Base-by-base conservation (phyloP, 2,329 filamentous ascomycete genomes). In the Ophiostoma fasciatum region DNA sequence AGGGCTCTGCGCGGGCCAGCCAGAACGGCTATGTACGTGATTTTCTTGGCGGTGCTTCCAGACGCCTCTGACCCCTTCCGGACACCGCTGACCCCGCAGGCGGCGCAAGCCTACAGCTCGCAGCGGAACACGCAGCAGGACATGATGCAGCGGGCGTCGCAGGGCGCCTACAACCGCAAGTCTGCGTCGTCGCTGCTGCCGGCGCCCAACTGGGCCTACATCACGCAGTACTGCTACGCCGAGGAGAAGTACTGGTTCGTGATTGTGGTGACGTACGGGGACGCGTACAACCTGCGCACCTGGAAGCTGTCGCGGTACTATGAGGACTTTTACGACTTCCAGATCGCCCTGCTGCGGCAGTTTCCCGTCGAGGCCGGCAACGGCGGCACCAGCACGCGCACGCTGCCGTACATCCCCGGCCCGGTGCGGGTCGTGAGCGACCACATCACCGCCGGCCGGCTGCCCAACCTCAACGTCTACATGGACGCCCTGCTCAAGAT, bases 231-330 rank as follows among this genome's bases (percentile, higher is more conserved):
- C 60, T 93, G 84, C 56, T 96, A 92, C 51, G 84, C 85, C 41
- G 88, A 96, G 52, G 87, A 94, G 48, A 94, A 94, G 56, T 96
- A 96, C 58, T 96, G 90, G 84, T 98, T 96, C 51, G 82, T 94
- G 37, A 88, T 98, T 40, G 87, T 94, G 55, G 84, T 82, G 18
- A 71, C 78, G 49, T 73, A 96, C 56, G 84, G 94, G 51, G 87
- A 96, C 52, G 87, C 85, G 32, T 72, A 82, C 31, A 78, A 82
- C 51, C n/a, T n/a, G n/a, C n/a, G n/a, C n/a, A n/a, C n/a, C n/a
- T 96, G 87, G 85, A 87, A 94, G 53, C 63, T 98, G 33, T 88
- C 84, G 27, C 76, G 90, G 44, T 90, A 93, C 52, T 98, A 98
- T 52, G 85, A 96, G 56, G 90, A 96, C 60, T 98, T 98, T 53